phyloP scores from a whole-genome alignment of 176 grass and related monocot species.

The Musa schizocarpa region DNA sequence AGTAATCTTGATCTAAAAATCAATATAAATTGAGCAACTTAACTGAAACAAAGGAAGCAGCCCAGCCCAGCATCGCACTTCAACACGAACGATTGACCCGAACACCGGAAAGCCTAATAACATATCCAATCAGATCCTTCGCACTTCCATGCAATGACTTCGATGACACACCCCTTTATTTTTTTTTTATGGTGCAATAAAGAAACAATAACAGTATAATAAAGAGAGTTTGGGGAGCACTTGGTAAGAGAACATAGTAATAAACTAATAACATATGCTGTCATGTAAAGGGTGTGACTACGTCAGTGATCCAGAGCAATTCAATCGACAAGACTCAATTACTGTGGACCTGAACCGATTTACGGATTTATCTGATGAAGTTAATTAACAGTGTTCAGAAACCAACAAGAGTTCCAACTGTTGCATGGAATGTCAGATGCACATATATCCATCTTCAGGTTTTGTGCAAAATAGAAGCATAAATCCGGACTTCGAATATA shows the following conservation, averaged over 20 bases:
- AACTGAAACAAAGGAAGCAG: too few species aligned
- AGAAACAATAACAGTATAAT: neutral
- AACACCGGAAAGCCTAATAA: too few species aligned
- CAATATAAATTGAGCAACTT: too few species aligned
- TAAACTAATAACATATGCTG: neutral
- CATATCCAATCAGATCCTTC: too few species aligned
- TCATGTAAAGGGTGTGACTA: neutral
- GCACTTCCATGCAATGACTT: too few species aligned
- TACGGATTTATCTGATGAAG: neutral
- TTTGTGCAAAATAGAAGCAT: too few species aligned
- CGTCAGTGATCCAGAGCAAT: neutral
- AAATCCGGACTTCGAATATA: too few species aligned
- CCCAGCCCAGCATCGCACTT: too few species aligned
- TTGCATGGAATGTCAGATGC: neutral
- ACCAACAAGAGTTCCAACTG: neutral
- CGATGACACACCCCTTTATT: too few species aligned
- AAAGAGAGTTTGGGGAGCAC: neutral
- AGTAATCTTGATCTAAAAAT: too few species aligned
- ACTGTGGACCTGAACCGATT: neutral
- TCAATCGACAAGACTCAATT: neutral
- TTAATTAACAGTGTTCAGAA: neutral
- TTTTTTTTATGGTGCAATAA: neutral
- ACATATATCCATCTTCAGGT: too few species aligned
- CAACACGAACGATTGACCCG: too few species aligned
- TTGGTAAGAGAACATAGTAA: neutral